Base-by-base conservation (phyloP, 2,329 filamentous ascomycete species). In the Metarhizium guizhouense region DNA sequence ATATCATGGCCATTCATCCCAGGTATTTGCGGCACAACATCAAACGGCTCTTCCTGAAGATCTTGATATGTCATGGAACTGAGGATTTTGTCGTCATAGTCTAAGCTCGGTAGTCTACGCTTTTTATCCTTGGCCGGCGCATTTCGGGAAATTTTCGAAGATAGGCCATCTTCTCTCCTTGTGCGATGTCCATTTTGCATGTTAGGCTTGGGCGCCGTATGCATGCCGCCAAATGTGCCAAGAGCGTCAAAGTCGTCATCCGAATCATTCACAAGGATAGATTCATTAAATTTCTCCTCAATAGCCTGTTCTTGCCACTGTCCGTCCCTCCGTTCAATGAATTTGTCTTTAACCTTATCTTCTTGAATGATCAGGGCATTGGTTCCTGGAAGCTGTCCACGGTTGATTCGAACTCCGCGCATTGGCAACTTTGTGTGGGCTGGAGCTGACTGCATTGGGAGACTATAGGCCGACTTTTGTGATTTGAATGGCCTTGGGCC, bases 21-120 rank as follows among this genome's bases (percentile, higher is more conserved):
- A 65, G 54, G 73, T 68, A n/a, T 72, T 72, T 54, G 75, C 74
- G 50, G 78, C 71, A 3, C 80, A 57, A 76, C 76, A 63, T 84
- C 81, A 59, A 84, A 84, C 0, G 75, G 72, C 60, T 84, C 77
- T 2, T 70, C 67, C 53, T 70, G 73, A 13, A 84, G 69, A 34
- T 78, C 72, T 2, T 72, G 60, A 64, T 77, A 84, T 47, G 72
- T 72, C 81, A 84, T 84, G 10, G 67, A 65, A 57, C 73, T 73
- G n/a, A 84, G 71, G 45, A 74, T 72, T 47, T 74, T 74, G 63
- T 84, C 81, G 58, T 83, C 78, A 59, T 84, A 84, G 63, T 84
- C 81, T 34, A 74, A 70, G 56, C 71, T 76, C 40, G 66, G 67
- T 2, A 70, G 73, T 14, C 74, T 72, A 38, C 78, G 76, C 54